Conservation (phyloP, 2,329 filamentous ascomycete species). For the Sporothrix brasiliensis region DNA sequence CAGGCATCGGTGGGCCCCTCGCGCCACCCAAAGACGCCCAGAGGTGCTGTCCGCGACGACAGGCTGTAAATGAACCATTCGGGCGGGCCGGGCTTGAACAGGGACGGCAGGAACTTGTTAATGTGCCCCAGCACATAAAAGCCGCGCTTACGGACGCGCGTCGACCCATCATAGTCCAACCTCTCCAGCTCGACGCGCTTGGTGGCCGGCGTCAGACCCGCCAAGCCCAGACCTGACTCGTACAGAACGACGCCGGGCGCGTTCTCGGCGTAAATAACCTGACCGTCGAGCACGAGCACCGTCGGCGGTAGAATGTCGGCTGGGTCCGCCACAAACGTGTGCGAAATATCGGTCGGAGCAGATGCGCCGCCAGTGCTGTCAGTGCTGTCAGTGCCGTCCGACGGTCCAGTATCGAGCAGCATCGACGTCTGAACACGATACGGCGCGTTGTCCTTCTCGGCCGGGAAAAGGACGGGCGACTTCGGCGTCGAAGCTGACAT, state of each 20-base stretch:
- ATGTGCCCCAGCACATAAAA: constrained; percentile 4
- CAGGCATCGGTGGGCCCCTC: neutral
- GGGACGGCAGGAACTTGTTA: neutral
- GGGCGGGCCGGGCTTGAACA: neutral
- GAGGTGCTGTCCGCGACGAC: neutral
- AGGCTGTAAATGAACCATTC: neutral
- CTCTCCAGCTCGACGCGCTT: neutral
- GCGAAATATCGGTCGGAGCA: neutral
- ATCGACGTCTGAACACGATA: neutral
- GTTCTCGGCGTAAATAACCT: constrained; percentile 9
- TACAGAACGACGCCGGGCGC: neutral
- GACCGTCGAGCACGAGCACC: constrained; percentile 1
- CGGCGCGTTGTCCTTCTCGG: neutral
- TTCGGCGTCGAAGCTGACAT: neutral
- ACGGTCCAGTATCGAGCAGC: neutral
- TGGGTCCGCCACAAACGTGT: neutral
- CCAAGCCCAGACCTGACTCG: constrained; percentile 6
- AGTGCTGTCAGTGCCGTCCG: too few species aligned
- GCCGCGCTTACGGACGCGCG: neutral
- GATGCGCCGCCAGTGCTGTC: too few species aligned
- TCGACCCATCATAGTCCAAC: neutral
- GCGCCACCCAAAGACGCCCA: neutral
- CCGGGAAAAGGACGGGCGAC: neutral
- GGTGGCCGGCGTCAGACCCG: constrained; percentile 6
- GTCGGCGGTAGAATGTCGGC: neutral